Base-by-base conservation (phyloP, 2,329 filamentous ascomycete species). In the Xylaria sp. region DNA sequence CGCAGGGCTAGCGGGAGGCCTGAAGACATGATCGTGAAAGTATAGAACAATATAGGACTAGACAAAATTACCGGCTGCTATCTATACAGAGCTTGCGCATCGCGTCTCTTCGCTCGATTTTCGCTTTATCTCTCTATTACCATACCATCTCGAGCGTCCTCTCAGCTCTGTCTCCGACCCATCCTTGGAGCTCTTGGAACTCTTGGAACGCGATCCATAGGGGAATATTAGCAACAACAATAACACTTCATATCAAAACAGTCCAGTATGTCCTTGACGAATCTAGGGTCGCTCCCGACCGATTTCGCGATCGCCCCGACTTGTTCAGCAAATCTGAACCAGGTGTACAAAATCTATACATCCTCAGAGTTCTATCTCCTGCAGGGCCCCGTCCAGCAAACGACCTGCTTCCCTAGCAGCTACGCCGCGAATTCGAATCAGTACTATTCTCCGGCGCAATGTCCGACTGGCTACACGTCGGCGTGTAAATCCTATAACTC, bases 391-490 rank as follows among this genome's bases (percentile, higher is more conserved):
- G 40, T 64, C 12, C 55, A 57, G 2, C 59, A 55, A 6, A 61
- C 58, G 3, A 66, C 57, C 19, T 69, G 67, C 61, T 69, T 62
- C 42, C 67, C 67, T n/a, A 67, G 64, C 17, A 37, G 52, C 37
- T 69, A 69, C 37, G 46, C 45, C 4, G 66, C 46, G 4, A 23
- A 49, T 21, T 47, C 49, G n/a, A 35, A 28, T 17, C 52, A 67
- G 25, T 69, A 64, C 15, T 68, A 68, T 38, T 69, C 66, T 12
- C 67, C 67, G 1, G 67, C 62, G 21, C 58, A 38, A 2, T 69
- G 67, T 46, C 67, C 67, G 11, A 64, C 59, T 1, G 67, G 66
- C 40, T 67, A 60, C 61, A 69, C 67, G 11, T 53, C 66, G 3
- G 67, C 67, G 17, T 69, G 67, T 31, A 19, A 50, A 9, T 61